These are phyloP conservation scores for Fusarium concolor DNA, from an alignment of 2,329 filamentous ascomycete species.

Conservation along the genomic window DNA sequence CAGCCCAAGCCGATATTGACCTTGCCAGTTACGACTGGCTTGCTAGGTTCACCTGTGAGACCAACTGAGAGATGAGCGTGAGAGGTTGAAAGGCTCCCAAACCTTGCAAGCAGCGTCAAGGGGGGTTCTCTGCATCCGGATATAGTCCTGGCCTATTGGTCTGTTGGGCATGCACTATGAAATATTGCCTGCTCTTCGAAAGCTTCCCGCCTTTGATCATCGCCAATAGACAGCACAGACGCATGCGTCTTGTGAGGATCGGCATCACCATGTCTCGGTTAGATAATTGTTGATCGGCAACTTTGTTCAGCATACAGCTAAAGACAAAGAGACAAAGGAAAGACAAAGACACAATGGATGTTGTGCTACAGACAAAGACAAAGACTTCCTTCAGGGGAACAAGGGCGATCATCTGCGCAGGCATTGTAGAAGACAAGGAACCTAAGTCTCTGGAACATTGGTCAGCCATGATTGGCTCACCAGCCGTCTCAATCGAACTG, in stretches of 20 bases:
- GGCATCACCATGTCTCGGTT: neutral
- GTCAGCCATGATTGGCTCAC: slow-evolving; percentile 19
- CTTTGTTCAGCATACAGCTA: neutral
- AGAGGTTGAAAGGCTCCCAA: slow-evolving; percentile 26
- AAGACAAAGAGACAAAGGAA: slow-evolving; percentile 10
- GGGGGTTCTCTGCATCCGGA: slow-evolving; percentile 5
- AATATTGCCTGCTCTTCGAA: slow-evolving; percentile 19
- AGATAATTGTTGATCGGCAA: neutral
- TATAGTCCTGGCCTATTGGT: slow-evolving; percentile 21
- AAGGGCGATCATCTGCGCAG: slow-evolving; percentile 12
- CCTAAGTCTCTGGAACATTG: slow-evolving; percentile 3
- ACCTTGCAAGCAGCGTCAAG: slow-evolving; percentile 29
- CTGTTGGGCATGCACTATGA: slow-evolving; percentile 21
- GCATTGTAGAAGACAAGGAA: slow-evolving; percentile 18
- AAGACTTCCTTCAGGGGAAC: slow-evolving; percentile 28
- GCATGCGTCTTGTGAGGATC: slow-evolving; percentile 15
- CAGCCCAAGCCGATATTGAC: slow-evolving; percentile 16
- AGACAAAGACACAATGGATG: slow-evolving; percentile 10
- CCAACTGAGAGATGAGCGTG: slow-evolving; percentile 24
- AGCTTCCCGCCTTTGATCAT: slow-evolving; percentile 24
- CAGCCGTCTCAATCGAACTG: slow-evolving; percentile 8
- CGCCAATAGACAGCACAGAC: slow-evolving; percentile 16
- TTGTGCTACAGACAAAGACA: slow-evolving; percentile 21
- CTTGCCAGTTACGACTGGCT: slow-evolving; percentile 26
- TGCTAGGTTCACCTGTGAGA: slow-evolving; percentile 25